Base-by-base conservation (phyloP, 164 flowering plant genomes). In the Annona squamosa region DNA sequence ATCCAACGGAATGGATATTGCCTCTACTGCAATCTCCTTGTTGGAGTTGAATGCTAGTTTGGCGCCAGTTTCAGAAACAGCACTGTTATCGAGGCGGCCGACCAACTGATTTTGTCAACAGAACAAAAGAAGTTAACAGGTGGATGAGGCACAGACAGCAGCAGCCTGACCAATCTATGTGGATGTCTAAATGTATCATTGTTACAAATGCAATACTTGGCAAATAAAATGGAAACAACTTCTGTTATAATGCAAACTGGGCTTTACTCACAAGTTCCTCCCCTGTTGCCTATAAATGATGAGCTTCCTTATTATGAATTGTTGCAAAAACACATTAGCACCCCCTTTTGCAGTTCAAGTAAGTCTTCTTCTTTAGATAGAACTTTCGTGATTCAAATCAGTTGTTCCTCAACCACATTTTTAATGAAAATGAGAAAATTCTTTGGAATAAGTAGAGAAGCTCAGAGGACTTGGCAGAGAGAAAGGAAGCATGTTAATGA, bases 21-120 rank as follows among this genome's bases (percentile, higher is more conserved):
- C 97, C 86, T 91, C 87, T 62, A 96, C 76, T 67, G 80, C 91
- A 64, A 96, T 78, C 81, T 93, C 97, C 82, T 96, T 91, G 73
- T 96, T 96, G 37, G 97, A 89, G 78, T 91, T 90, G 86, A 96
- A 96, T 74, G 97, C 98, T 86, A 93, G 13, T 80, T 86, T 93
- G 72, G 98, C 98, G 73, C 99, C 99, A 59, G 83, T 75, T 12
- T 96, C 97, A 46, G 97, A 95, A 69, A 95, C 89, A 62, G 98
- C 98, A 77, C 99, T 95, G 72, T 93, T 93, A 79, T 95, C 99
- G 3, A 95, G 91, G 69, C 99, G 90, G 9, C 99, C 99, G 19
- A 93, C 97, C 85, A 96, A 79, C 98, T 93, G 86, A 69, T n/a
- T 52, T 26, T 26, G 37, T 26, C 63, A 73, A 26, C 18, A 18